Percentiles rank a stretch among this genome's conserved stretches.
Evolutionary conservation across 495 filamentous ascomycete species (phyloP).

Genomic region (Aspergillus cristatus): DNA sequence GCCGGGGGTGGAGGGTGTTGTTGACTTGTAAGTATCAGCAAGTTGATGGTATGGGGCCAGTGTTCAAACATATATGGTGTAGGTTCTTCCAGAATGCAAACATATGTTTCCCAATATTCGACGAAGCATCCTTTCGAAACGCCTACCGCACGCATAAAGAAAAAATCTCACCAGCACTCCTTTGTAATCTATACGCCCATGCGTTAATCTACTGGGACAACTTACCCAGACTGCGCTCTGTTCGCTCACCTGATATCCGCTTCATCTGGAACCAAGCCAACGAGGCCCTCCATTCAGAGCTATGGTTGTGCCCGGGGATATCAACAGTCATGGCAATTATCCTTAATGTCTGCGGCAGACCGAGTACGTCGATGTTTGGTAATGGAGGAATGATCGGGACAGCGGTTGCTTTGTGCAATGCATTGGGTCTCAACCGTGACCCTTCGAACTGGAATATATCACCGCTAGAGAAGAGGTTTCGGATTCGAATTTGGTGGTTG

Average conservation of each 20-base stretch:
- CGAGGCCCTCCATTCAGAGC: slow-evolving; percentile 25
- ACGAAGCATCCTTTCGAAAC: slow-evolving; percentile 20
- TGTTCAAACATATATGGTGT: background rate
- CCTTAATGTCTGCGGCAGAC: slow-evolving; percentile 26
- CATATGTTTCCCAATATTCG: slow-evolving; percentile 29
- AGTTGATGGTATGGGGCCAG: background rate
- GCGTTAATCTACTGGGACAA: slow-evolving; percentile 22
- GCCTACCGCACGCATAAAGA: slow-evolving; percentile 14
- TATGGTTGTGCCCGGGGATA: slow-evolving; percentile 24
- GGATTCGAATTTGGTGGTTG: slow-evolving; percentile 30
- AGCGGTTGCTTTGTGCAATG: slow-evolving; percentile 25
- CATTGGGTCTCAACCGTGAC: slow-evolving; percentile 28
- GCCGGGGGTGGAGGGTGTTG: slow-evolving; percentile 19
- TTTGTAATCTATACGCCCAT: slow-evolving; percentile 28
- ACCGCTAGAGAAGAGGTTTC: slow-evolving; percentile 19
- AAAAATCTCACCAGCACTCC: slow-evolving; percentile 23
- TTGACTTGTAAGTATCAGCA: slow-evolving; percentile 18
- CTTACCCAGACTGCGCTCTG: slow-evolving; percentile 8
- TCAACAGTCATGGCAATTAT: slow-evolving; percentile 25
- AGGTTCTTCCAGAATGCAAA: slow-evolving; percentile 32
- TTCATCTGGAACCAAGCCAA: slow-evolving; percentile 29
- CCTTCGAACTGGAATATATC: slow-evolving; percentile 25
- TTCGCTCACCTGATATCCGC: slow-evolving; percentile 19
- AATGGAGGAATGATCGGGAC: slow-evolving; percentile 25
- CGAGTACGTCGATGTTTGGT: slow-evolving; percentile 27